Percentiles rank a stretch among this genome's conserved stretches.
phyloP scores from a whole-genome alignment of 1,139 yeast genomes.

The Protomyces inouyei region DNA sequence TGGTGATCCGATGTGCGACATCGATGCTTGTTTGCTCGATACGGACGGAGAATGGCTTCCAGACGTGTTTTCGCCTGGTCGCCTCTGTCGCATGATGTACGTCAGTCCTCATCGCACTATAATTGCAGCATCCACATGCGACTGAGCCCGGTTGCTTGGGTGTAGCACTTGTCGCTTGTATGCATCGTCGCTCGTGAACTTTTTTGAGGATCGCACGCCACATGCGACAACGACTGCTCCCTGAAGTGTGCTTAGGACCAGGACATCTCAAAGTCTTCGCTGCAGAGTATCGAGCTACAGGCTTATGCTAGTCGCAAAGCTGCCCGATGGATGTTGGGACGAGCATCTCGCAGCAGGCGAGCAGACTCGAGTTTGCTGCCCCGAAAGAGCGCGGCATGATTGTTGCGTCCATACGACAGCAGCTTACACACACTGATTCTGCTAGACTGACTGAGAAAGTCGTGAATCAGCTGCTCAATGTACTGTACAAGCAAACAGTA shows the following conservation, averaged over 20 bases:
- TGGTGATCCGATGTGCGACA: slow-evolving; percentile 61
- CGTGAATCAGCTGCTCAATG: neutral
- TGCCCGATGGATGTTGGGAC: neutral
- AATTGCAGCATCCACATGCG: neutral
- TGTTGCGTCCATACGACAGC: neutral
- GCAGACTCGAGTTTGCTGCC: neutral
- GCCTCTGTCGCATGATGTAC: slow-evolving; percentile 11
- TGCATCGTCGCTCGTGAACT: neutral
- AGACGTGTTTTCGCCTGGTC: slow-evolving; percentile 13
- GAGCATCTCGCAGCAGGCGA: neutral
- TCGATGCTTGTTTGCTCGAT: slow-evolving; percentile 81
- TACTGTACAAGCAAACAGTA: neutral
- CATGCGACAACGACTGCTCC: too few relatives aligned
- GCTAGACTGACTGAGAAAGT: neutral
- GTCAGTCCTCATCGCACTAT: slow-evolving; percentile 9
- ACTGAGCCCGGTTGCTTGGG: neutral
- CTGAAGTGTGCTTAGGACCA: too few relatives aligned
- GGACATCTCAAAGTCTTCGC: too few relatives aligned
- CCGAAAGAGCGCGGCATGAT: neutral
- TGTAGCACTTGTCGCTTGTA: neutral
- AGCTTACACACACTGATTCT: neutral
- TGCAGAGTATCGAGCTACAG: too few relatives aligned
- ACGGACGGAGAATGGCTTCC: slow-evolving; percentile 48
- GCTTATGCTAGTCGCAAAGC: neutral
- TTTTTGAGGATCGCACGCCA: neutral